Evolutionary conservation across 1,284 basidiomycete genomes (phyloP).

Genomic region (Pseudozyma tsukubaensis): DNA sequence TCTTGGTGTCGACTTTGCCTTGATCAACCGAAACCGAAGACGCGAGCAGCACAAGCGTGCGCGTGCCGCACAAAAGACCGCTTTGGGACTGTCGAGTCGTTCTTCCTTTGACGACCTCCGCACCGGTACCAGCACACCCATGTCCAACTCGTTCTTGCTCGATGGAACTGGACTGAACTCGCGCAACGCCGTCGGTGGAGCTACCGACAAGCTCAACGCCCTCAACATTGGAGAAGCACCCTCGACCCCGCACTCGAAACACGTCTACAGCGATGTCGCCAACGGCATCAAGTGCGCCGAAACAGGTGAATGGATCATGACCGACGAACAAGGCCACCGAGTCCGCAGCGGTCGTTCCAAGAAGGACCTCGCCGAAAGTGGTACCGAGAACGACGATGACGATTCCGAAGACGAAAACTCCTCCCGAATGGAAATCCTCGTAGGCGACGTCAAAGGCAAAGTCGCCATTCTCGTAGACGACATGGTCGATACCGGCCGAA

Average conservation of each 20-base stretch:
- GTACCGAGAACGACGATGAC: conserved; percentile 32
- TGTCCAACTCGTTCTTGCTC: conserved; percentile 54
- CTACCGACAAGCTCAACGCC: conserved; percentile 42
- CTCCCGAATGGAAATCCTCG: conserved; percentile 86
- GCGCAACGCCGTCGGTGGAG: conserved; percentile 23
- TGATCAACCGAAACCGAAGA: conserved; percentile 86
- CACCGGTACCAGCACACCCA: conserved; percentile 55
- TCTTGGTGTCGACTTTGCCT: conserved; percentile 92
- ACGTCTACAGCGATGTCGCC: conserved; percentile 56
- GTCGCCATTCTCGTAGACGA: conserved; percentile 92
- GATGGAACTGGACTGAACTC: conserved; percentile 43
- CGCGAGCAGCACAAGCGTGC: conserved; percentile 62
- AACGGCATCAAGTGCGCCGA: conserved; percentile 70
- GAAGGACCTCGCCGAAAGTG: conserved; percentile 15
- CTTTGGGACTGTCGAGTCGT: conserved; percentile 36
- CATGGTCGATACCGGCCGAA: conserved; percentile 96
- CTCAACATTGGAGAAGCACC: conserved; percentile 35
- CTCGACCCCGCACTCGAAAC: conserved; percentile 26
- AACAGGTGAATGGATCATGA: conserved; percentile 66
- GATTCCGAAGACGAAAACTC: conserved; percentile 68
- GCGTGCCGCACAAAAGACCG: conserved; percentile 47
- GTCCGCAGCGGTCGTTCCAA: conserved; percentile 56
- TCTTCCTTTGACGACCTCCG: conserved; percentile 54
- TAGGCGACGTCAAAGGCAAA: conserved; percentile 95
- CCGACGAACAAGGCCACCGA: conserved; percentile 61